These are phyloP conservation scores for Trypanosoma congolense DNA, from an alignment of 208 protist species.

Conservation along the genomic window DNA sequence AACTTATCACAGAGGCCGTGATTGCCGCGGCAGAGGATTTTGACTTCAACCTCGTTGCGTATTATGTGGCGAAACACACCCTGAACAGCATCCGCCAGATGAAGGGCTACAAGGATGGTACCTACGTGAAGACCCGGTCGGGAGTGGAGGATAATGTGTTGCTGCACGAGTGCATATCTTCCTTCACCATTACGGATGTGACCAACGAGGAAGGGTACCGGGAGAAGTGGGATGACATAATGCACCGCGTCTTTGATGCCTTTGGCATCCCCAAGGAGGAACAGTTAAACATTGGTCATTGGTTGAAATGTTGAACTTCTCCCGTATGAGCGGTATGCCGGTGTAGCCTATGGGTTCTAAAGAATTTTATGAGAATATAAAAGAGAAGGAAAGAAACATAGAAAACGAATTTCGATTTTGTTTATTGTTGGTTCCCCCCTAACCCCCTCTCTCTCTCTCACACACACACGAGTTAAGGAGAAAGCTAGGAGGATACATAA, in stretches of 20 bases:
- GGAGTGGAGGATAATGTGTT: constrained; percentile 89
- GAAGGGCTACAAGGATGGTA: constrained; percentile 82
- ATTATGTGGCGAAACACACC: constrained; percentile 91
- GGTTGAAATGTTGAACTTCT: constrained; percentile 25
- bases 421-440: too few species aligned
- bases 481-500: too few species aligned
- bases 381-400: too few species aligned
- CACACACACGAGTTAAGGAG: too few species aligned
- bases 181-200: constrained; percentile 53
- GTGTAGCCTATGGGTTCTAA: too few species aligned
- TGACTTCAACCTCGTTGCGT: constrained; percentile 84
- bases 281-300: constrained; percentile 44
- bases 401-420: too few species aligned
- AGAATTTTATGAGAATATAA: too few species aligned
- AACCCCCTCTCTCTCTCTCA: too few species aligned
- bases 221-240: constrained; percentile 61
- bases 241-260: constrained; percentile 75
- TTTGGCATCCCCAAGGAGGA: constrained; percentile 60
- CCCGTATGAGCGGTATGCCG: neutral
- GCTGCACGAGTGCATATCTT: constrained; percentile 80
- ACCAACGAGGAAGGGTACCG: constrained; percentile 44
- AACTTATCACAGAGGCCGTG: constrained; percentile 70
- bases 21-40: constrained; percentile 75
- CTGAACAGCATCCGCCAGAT: constrained; percentile 88
- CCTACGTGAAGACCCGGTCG: constrained; percentile 86